Conservation (phyloP, 208 protist species). For the Blastocrithidia nonstop region DNA sequence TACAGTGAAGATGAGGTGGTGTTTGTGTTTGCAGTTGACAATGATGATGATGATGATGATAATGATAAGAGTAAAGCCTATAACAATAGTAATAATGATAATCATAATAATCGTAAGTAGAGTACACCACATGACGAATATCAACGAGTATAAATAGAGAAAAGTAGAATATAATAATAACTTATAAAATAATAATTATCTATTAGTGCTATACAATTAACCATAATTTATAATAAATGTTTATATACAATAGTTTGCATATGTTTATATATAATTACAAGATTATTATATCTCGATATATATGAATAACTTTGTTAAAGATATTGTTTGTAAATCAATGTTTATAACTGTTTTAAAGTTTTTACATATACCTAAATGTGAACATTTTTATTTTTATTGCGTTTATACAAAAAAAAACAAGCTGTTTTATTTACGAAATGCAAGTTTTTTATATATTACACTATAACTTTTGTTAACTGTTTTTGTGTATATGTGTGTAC, state of each 20-base stretch:
- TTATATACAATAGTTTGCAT: slow-evolving; percentile 1
- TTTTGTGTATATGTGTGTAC: too few relatives aligned
- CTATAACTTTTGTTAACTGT: too few relatives aligned
- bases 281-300: slow-evolving; percentile 1
- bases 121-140: background rate
- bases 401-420: background rate
- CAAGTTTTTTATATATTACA: background rate
- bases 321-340: background rate
- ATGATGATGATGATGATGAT: background rate
- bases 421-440: background rate
- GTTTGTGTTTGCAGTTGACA: slow-evolving; percentile 8
- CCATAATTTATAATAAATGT: slow-evolving; percentile 1
- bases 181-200: slow-evolving; percentile 5
- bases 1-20: slow-evolving; percentile 17
- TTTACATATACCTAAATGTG: background rate
- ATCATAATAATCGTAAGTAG: background rate
- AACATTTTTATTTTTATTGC: background rate
- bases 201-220: too few relatives aligned
- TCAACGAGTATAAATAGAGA: background rate
- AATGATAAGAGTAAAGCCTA: background rate
- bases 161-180: slow-evolving; percentile 1
- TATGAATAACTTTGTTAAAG: slow-evolving; percentile 3
- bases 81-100: background rate
- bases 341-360: slow-evolving; percentile 3
- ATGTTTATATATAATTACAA: slow-evolving; percentile 5